A percentile compares a stretch with the other conserved stretches of the same genome.
phyloP scores from a whole-genome alignment of 495 filamentous ascomycete genomes.

The Entonaema liquescens region DNA sequence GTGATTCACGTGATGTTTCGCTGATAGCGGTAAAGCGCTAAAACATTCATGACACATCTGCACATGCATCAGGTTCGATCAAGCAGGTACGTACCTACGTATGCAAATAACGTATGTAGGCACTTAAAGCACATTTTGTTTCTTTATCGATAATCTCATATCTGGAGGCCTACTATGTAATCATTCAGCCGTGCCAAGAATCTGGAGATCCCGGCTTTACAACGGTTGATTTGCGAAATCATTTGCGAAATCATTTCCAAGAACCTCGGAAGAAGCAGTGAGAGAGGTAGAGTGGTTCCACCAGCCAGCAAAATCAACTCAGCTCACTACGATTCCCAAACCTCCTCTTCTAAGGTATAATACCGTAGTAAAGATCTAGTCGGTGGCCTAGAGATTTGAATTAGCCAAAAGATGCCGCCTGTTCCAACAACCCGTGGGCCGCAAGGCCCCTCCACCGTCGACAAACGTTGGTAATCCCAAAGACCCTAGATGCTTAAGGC shows the following conservation, averaged over 20 bases:
- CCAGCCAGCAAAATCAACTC: not conserved
- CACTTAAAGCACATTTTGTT: no score
- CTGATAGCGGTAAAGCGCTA: not conserved
- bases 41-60: constrained; percentile 8
- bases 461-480: constrained; percentile 77
- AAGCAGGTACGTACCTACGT: no score
- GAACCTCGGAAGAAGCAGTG: constrained; percentile 1
- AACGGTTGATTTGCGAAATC: constrained; percentile 33
- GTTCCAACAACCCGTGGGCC: constrained; percentile 53
- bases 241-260: not conserved
- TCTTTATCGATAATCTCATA: constrained; percentile 12
- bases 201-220: constrained; percentile 21
- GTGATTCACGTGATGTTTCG: constrained; percentile 25
- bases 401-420: constrained; percentile 56
- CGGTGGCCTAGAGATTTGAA: not conserved
- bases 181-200: constrained; percentile 18
- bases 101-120: no score
- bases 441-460: constrained; percentile 80
- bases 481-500: constrained; percentile 34
- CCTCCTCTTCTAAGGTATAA: not conserved
- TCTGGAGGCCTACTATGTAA: not conserved
- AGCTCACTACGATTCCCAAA: not conserved
- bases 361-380: not conserved
- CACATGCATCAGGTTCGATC: no score
- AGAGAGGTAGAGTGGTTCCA: not conserved